Evolutionary conservation across 768 basidiomycete genomes (phyloP).

Genomic region (Podaxis pistillaris): DNA sequence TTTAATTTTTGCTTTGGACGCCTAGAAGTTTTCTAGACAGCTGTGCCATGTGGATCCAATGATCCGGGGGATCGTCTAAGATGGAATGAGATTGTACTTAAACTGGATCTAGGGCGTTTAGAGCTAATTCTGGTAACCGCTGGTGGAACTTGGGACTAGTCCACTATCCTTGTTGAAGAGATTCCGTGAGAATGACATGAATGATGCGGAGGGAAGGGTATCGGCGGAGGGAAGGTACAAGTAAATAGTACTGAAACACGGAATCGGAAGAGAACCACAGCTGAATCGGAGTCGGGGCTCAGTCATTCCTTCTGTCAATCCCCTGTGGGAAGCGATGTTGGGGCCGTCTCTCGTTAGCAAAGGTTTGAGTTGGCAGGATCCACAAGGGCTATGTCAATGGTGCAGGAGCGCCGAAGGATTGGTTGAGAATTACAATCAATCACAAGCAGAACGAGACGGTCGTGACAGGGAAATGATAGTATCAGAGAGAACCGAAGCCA

Average conservation of each 20-base stretch:
- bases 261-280: not conserved
- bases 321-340: not conserved
- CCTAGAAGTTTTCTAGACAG: too few species aligned
- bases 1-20: too few species aligned
- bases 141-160: too few species aligned
- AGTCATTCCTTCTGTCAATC: not conserved
- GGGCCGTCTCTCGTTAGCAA: not conserved
- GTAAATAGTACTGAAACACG: not conserved
- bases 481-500: not conserved
- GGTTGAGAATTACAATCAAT: not conserved
- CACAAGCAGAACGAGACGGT: not conserved
- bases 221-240: not conserved
- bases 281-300: not conserved
- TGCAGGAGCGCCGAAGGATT: not conserved
- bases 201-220: not conserved
- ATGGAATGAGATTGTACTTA: not conserved
- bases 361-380: not conserved
- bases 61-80: not conserved
- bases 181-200: not conserved
- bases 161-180: not conserved
- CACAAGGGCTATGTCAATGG: not conserved
- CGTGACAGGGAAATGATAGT: not conserved
- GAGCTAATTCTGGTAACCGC: too few species aligned
- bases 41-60: not conserved
- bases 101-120: too few species aligned